phyloP scores from a whole-genome alignment of 2,329 filamentous ascomycete genomes.

The Cryphonectria nitschkei region DNA sequence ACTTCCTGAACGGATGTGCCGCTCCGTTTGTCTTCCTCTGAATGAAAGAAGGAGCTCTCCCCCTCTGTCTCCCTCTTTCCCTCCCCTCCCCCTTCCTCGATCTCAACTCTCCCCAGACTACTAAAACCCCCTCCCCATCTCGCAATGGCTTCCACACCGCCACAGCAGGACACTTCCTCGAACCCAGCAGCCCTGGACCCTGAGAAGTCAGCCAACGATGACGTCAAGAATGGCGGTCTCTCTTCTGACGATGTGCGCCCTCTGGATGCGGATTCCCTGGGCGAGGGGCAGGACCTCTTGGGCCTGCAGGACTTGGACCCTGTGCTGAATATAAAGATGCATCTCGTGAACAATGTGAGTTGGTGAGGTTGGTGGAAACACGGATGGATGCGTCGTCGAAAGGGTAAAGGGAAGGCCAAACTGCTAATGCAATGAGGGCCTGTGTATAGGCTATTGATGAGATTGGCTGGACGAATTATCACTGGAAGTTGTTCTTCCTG shows the following conservation, averaged over 20 bases:
- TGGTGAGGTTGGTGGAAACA: not conserved
- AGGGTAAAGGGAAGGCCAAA: not conserved
- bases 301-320: slow-evolving; percentile 55
- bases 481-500: slow-evolving; percentile 63
- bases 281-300: slow-evolving; percentile 46
- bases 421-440: slow-evolving; percentile 32
- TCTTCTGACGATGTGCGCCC: slow-evolving; percentile 10
- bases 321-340: slow-evolving; percentile 59
- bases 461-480: slow-evolving; percentile 63
- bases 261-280: slow-evolving; percentile 17
- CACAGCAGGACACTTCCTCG: not conserved
- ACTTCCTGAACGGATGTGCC: not conserved
- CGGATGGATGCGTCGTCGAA: too few species aligned
- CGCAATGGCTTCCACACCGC: not conserved
- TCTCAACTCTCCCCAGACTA: not conserved
- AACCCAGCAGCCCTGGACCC: not conserved
- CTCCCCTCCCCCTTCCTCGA: not conserved
- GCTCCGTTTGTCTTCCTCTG: not conserved
- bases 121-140: not conserved
- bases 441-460: slow-evolving; percentile 51
- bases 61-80: not conserved
- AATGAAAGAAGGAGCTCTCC: not conserved
- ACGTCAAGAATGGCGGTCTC: not conserved
- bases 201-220: not conserved
- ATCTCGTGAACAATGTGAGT: slow-evolving; percentile 56